Evolutionary conservation across 2,329 filamentous ascomycete species (phyloP), one percentile per base, ranked within the genome.

Genomic region (Coniochaeta sp.): DNA sequence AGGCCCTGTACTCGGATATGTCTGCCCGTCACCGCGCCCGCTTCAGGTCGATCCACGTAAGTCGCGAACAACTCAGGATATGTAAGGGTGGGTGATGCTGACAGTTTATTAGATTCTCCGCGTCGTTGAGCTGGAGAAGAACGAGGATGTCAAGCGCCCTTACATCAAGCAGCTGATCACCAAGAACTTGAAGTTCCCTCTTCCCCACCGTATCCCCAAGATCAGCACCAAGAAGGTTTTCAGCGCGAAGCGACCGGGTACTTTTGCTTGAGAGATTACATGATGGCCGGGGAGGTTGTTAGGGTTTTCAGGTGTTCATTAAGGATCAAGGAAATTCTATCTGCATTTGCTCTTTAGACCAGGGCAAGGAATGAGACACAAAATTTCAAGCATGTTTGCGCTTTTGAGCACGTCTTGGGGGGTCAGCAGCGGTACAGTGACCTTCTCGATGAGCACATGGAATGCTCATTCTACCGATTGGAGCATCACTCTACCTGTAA

Each of bases 1-100:
- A 98, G 82, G 82, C 93, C 71, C 88, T 99, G 77, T 99, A 99
- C 89, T 90, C 95, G 82, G 95, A 99, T 85, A 98, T 99, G 95
- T 92, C 95, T 72, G 93, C 96, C 79, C 91, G 95, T 79, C 95
- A 99, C 88, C 92, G 91, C 77, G 89, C 95, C 76, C 91, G 95
- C 75, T 99, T 99, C 87, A 88, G 95, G 82, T 96, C 91, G 71
- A 95, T 99, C 79, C 93, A 97, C 87, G 93, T 97, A 92, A 68
- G 93, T 85, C 68, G n/a, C 28, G 19, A 8, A 28, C 11, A 24
- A 26, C 8, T 16, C 1, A 19, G 6, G 14, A 16, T n/a, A 3
- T 8, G 7, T 38, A 6, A 2, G 31, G 11, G 17, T 16, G 17
- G 17, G 19, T 5, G 19, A 57, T 64, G 56, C 70, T 76, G 64